Evolutionary conservation across 1,284 basidiomycete genomes (phyloP).

Genomic region (Exsudoporus floridanus): DNA sequence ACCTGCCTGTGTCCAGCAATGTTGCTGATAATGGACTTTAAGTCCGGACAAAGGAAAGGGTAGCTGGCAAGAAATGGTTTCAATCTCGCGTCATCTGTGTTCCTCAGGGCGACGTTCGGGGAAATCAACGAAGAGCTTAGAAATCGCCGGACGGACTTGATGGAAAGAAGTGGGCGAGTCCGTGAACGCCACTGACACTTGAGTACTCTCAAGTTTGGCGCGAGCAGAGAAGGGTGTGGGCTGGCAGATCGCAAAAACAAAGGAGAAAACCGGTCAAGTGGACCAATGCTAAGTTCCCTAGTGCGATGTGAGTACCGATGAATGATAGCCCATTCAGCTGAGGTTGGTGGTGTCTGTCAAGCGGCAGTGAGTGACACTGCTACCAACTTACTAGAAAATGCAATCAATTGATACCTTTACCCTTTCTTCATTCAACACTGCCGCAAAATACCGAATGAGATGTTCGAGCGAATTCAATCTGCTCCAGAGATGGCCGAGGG

Average conservation of each 20-base stretch:
- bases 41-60: neutral
- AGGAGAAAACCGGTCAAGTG: neutral
- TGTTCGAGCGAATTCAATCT: constrained; percentile 6
- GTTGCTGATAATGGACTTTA: neutral
- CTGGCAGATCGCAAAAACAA: neutral
- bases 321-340: neutral
- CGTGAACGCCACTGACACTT: neutral
- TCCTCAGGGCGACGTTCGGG: neutral
- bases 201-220: constrained; percentile 7
- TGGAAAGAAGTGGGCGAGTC: neutral
- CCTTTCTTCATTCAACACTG: neutral
- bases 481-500: constrained; percentile 7
- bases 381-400: neutral
- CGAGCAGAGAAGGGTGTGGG: neutral
- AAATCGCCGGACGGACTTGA: neutral
- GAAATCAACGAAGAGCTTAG: neutral
- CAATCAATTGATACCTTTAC: neutral
- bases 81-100: neutral
- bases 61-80: constrained; percentile 6
- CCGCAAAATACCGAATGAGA: constrained; percentile 1
- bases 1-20: neutral
- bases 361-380: neutral
- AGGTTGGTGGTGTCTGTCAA: neutral
- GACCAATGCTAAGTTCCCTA: neutral
- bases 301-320: constrained; percentile 6